Percentiles rank a stretch among this genome's conserved stretches.
These are phyloP conservation scores for Podaxis sp. DNA, from an alignment of 768 basidiomycete species.

Conservation along the genomic window DNA sequence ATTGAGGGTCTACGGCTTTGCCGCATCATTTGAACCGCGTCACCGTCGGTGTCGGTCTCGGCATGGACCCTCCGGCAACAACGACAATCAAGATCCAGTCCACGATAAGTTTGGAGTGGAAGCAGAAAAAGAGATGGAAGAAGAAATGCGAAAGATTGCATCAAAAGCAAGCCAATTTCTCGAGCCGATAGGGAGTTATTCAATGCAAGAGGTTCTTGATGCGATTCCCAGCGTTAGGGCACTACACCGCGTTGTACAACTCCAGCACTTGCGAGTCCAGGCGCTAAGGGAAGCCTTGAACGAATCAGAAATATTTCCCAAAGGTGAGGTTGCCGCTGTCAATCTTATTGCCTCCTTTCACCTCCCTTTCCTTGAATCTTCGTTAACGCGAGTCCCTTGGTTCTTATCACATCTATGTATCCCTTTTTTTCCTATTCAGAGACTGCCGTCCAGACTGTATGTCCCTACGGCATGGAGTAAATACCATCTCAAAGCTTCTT, in stretches of 20 bases:
- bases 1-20: conserved; percentile 63
- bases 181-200: conserved; percentile 57
- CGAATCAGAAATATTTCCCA: conserved; percentile 67
- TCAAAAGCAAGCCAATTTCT: conserved; percentile 60
- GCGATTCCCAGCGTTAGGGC: conserved; percentile 57
- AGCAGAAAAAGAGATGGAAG: conserved; percentile 23
- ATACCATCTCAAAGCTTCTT: background rate
- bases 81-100: background rate
- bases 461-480: conserved; percentile 6
- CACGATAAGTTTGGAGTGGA: background rate
- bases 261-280: conserved; percentile 59
- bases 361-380: background rate
- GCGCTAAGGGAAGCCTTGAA: conserved; percentile 51
- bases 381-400: background rate
- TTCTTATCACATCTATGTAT: conserved; percentile 1
- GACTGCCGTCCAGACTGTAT: background rate
- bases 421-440: background rate
- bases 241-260: conserved; percentile 60
- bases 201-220: conserved; percentile 43
- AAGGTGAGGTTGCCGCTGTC: conserved; percentile 40
- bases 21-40: conserved; percentile 23
- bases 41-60: background rate
- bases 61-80: background rate
- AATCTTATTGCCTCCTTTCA: background rate
- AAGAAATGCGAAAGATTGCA: conserved; percentile 47